These are phyloP conservation scores for Proliferodiscus dingleyae DNA, from an alignment of 2,329 filamentous ascomycete species.

Conservation along the genomic window DNA sequence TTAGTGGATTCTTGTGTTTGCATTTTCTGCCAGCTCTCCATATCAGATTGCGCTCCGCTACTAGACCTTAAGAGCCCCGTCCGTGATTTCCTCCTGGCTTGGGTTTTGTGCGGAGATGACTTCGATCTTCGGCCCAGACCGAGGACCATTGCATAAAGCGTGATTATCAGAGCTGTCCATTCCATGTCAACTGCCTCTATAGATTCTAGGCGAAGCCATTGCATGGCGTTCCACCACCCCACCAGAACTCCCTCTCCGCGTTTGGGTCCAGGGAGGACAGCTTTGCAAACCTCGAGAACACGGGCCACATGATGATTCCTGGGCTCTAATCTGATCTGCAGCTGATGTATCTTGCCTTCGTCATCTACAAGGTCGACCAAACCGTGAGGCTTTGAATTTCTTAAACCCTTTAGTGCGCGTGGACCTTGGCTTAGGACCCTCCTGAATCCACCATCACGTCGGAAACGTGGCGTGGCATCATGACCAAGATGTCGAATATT, in stretches of 20 bases:
- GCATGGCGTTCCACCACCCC: conserved; percentile 69
- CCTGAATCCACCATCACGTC: conserved; percentile 47
- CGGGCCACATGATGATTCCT: conserved; percentile 56
- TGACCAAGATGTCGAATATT: conserved; percentile 57
- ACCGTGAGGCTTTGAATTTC: conserved; percentile 54
- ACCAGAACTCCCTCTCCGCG: conserved; percentile 57
- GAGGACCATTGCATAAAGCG: conserved; percentile 60
- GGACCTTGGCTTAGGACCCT: conserved; percentile 40
- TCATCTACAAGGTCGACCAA: conserved; percentile 62
- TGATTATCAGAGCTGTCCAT: conserved; percentile 64
- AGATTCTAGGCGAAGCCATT: conserved; percentile 56
- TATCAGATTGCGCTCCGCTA: conserved; percentile 36
- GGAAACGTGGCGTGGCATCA: conserved; percentile 45
- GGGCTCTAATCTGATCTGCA: conserved; percentile 64
- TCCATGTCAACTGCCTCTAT: conserved; percentile 49
- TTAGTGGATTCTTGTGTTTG: conserved; percentile 36
- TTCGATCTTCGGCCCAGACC: conserved; percentile 45
- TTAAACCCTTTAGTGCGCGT: conserved; percentile 40
- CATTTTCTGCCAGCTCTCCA: conserved; percentile 44
- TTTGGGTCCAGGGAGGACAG: conserved; percentile 55
- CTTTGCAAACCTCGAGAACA: conserved; percentile 57
- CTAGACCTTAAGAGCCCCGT: conserved; percentile 42
- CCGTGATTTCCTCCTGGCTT: conserved; percentile 35
- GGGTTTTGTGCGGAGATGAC: conserved; percentile 31
- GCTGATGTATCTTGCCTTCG: conserved; percentile 57